Base-by-base conservation (phyloP, 2,329 filamentous ascomycete species). In the Trichoderma gracile region DNA sequence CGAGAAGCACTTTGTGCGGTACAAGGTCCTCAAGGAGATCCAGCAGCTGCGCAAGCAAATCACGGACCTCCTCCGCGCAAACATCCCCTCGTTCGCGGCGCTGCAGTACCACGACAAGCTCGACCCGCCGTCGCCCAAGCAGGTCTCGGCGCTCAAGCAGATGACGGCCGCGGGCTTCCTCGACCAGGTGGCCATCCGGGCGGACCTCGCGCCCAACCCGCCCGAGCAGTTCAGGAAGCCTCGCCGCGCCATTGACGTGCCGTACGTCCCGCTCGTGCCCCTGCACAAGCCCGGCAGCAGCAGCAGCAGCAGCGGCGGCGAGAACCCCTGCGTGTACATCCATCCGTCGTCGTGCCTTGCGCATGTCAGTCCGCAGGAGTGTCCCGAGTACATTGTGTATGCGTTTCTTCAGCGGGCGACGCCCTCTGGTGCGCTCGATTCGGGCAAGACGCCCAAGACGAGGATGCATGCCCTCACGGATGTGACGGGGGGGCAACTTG, bases 81-180 rank as follows among this genome's bases (percentile, higher is more conserved):
- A 94, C 72, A 88, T 93, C 56, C 84, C 89, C 66, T 83, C 78
- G 69, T 94, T 78, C 77, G 85, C 74, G 73, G 87, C 73, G 79
- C 84, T 80, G 40, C 78, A 79, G 61, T 84, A 83, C 68, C 76
- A 82, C 62, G 85, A 87, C 33, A 83, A 81, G 70, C 79, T 89
- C 3, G 80, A 83, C 54, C 80, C 82, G 0, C 87, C 87, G 0
- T 84, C 85, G 0, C 79, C 87, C 7, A 89, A 88, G 69, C 89
- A 93, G 72, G 80, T 96, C 30, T 88, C 88, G 53, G 87, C 92
- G 0, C 81, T 99, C 30, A 96, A 96, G 75, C 92, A 97, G 73
- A 96, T 98, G 78, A 88, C 92, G 23, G 92, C 94, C 0, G 90
- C 92, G 0, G 95, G 94, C 1, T 98, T 97, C 78, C 87, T 98